A percentile compares a stretch with the other conserved stretches of the same genome.
Conservation (phyloP, 1,284 basidiomycete species). For the Inonotus obliquus region DNA sequence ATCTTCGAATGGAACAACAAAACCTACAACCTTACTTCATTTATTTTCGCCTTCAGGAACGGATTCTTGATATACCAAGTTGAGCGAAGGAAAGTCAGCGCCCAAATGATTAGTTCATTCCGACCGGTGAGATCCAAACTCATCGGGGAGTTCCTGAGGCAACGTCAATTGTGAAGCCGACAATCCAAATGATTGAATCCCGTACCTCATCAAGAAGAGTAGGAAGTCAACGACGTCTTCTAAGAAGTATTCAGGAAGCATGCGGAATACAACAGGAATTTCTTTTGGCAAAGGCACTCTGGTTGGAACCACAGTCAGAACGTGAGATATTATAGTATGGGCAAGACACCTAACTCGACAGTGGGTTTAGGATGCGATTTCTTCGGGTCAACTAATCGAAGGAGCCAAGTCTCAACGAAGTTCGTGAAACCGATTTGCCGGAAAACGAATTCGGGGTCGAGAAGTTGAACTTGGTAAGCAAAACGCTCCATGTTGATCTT, state of each 20-base stretch:
- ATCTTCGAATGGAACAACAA: background rate
- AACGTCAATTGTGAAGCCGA: slow-evolving; percentile 3
- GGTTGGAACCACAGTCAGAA: background rate
- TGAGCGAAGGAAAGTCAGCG: slow-evolving; percentile 88
- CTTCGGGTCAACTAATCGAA: slow-evolving; percentile 86
- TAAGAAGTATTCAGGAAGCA: slow-evolving; percentile 91
- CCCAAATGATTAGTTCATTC: slow-evolving; percentile 86
- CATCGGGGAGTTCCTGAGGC: slow-evolving; percentile 65
- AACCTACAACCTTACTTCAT: slow-evolving; percentile 57
- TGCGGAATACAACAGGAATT: slow-evolving; percentile 80
- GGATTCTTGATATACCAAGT: slow-evolving; percentile 99
- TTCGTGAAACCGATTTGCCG: slow-evolving; percentile 80
- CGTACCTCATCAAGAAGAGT: slow-evolving; percentile 77
- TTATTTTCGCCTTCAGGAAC: slow-evolving; percentile 96
- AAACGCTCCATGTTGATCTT: slow-evolving; percentile 68
- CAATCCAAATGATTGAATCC: background rate
- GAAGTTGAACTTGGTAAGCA: slow-evolving; percentile 81
- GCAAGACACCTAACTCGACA: slow-evolving; percentile 50
- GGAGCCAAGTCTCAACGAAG: slow-evolving; percentile 93
- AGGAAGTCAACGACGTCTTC: slow-evolving; percentile 94
- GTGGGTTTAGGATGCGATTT: slow-evolving; percentile 70
- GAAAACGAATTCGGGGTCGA: slow-evolving; percentile 82
- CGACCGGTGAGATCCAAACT: slow-evolving; percentile 81
- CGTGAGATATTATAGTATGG: background rate
- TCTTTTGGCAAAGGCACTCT: slow-evolving; percentile 86